Percentiles rank a stretch among this genome's conserved stretches.
Conservation (phyloP, 306 rosid genomes). For the Lathyrus oleraceus region DNA sequence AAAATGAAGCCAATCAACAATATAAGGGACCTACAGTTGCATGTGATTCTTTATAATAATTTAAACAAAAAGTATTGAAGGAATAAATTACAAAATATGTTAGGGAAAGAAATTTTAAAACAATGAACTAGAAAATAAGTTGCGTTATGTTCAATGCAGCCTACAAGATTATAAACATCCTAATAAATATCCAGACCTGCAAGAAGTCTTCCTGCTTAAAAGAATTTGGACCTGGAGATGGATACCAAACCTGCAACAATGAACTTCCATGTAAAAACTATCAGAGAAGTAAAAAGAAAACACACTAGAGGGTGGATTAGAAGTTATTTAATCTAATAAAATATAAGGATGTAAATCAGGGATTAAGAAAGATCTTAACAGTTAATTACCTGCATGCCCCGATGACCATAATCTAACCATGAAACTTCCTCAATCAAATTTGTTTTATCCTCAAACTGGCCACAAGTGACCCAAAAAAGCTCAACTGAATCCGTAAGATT, state of each 20-base stretch:
- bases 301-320: constrained; percentile 25
- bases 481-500: constrained; percentile 95
- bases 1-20: constrained; percentile 30
- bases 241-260: constrained; percentile 97
- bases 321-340: constrained; percentile 29
- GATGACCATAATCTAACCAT: constrained; percentile 97
- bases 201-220: constrained; percentile 97
- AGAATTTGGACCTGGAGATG: constrained; percentile 82
- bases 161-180: constrained; percentile 32
- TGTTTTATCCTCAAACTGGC: constrained; percentile 87
- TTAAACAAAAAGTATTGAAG: constrained; percentile 9
- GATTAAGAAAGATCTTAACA: constrained; percentile 36
- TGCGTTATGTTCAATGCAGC: constrained; percentile 12
- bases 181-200: constrained; percentile 64
- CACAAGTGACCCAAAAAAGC: constrained; percentile 98
- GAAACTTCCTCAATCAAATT: constrained; percentile 98
- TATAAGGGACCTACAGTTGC: constrained; percentile 10
- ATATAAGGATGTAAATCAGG: constrained; percentile 16
- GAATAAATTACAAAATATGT: constrained; percentile 24
- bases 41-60: constrained; percentile 26
- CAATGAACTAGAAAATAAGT: constrained; percentile 20
- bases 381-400: constrained; percentile 95
- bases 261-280: constrained; percentile 61
- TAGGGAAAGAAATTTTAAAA: constrained; percentile 16
- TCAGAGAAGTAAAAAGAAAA: constrained; percentile 50